Conservation (phyloP, 495 filamentous ascomycete genomes). For the Penicillium mononematosum region DNA sequence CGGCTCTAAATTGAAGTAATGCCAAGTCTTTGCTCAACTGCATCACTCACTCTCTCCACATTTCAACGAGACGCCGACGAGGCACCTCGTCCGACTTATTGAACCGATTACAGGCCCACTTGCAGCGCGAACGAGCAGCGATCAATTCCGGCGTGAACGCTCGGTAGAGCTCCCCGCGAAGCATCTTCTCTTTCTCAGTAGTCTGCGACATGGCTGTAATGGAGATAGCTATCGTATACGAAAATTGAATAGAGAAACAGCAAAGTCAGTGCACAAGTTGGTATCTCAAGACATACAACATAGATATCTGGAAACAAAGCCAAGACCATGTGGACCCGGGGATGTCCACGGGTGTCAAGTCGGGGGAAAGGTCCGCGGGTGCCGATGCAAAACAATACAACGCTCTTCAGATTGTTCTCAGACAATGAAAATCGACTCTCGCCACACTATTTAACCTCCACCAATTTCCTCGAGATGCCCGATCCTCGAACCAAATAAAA, state of each 20-base stretch:
- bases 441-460: not conserved
- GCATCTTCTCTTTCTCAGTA: constrained; percentile 39
- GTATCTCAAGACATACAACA: not conserved
- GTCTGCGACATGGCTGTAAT: constrained; percentile 21
- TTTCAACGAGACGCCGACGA: constrained; percentile 57
- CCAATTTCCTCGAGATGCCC: not conserved
- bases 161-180: constrained; percentile 45
- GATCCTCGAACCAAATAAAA: not conserved
- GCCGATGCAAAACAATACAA: constrained; percentile 9
- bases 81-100: constrained; percentile 59
- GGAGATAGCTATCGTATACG: not conserved
- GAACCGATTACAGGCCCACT: constrained; percentile 57
- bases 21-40: not conserved
- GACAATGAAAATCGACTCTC: constrained; percentile 5
- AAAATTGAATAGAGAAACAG: not conserved
- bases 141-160: constrained; percentile 56
- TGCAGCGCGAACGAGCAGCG: constrained; percentile 58
- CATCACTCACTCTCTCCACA: constrained; percentile 70
- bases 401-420: constrained; percentile 7
- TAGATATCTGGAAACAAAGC: not conserved
- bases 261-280: not conserved
- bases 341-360: not conserved
- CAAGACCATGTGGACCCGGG: constrained; percentile 2
- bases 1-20: not conserved
- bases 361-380: constrained; percentile 1